These are phyloP conservation scores for Juncus inflexus DNA, from an alignment of 176 grass and related monocot species.

Conservation along the genomic window DNA sequence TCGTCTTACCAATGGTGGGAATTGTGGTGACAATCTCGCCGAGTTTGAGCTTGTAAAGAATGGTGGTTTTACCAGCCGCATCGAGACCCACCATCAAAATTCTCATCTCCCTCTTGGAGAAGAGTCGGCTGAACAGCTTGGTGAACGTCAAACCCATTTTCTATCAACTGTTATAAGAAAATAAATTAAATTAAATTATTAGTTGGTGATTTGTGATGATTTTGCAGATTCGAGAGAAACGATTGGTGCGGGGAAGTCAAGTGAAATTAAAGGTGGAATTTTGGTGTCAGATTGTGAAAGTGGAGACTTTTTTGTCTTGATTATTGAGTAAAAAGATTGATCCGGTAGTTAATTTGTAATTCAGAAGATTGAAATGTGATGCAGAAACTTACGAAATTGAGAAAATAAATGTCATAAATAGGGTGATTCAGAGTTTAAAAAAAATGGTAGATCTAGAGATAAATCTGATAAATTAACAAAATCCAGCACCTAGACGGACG, in stretches of 20 bases:
- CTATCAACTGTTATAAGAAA: neutral
- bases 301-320: no score
- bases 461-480: slow-evolving; percentile 3
- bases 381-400: no score
- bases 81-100: slow-evolving; percentile 82
- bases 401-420: no score
- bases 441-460: slow-evolving; percentile 14
- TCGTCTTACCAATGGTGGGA: slow-evolving; percentile 65
- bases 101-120: slow-evolving; percentile 76
- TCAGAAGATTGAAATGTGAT: no score
- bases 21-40: slow-evolving; percentile 84
- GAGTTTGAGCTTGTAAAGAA: slow-evolving; percentile 83
- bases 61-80: slow-evolving; percentile 78
- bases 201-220: no score
- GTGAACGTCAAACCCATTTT: slow-evolving; percentile 72
- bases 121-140: slow-evolving; percentile 74
- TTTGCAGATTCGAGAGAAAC: no score
- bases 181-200: no score
- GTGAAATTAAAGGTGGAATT: no score
- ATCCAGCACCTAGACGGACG: neutral
- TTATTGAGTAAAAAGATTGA: no score
- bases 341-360: no score
- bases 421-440: neutral
- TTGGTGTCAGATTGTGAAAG: no score
- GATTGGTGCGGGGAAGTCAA: no score